Base-by-base conservation (phyloP, 2,329 filamentous ascomycete genomes). In the Septoria petroselini region DNA sequence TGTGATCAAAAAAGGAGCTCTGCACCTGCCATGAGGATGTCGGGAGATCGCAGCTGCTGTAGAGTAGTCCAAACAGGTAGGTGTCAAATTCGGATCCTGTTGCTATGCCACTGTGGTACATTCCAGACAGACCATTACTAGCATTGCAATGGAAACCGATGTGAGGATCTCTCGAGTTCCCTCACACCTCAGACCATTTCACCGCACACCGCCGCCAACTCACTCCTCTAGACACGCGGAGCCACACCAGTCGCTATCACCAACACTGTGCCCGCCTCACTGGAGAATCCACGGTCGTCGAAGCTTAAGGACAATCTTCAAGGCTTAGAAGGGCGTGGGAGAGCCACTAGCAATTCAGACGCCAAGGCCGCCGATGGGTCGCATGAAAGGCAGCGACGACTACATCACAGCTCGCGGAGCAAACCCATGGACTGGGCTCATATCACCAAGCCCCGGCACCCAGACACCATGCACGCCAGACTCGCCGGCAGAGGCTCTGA, bases 381-480 rank as follows among this genome's bases (percentile, higher is more conserved):
- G 65, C 7, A 62, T 68, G 54, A 66, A 61, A 48, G 63, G 66
- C 21, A 67, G 63, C 40, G 66, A 66, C 47, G 66, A 68, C 53
- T 68, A 68, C 48, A 52, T 68, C 34, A 68, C 65, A 14, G 66
- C 62, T 21, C 54, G 66, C 42, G 63, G 55, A 15, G 64, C 66
- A 3, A 68, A 68, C 35, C 66, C 65, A 7, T 45, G 59, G 14
- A 68, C 66, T 11, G 65, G 66, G 5, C 46, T 65, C 4, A 63
- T 68, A 34, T 67, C 63, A 17, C 66, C 66, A 11, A 65, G 63
- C 35, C 49, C 64, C 12, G 55, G 58, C 5, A 59, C 53, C 2
- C 52, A 55, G 14, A 61, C 61, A 18, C 62, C 62, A 8, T 50
- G 53, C 11, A 66, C 62, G 7, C 62, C 63, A 14, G 57, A 58